phyloP scores from a whole-genome alignment of 495 filamentous ascomycete genomes.

The Aspergillus olivimuriae region DNA sequence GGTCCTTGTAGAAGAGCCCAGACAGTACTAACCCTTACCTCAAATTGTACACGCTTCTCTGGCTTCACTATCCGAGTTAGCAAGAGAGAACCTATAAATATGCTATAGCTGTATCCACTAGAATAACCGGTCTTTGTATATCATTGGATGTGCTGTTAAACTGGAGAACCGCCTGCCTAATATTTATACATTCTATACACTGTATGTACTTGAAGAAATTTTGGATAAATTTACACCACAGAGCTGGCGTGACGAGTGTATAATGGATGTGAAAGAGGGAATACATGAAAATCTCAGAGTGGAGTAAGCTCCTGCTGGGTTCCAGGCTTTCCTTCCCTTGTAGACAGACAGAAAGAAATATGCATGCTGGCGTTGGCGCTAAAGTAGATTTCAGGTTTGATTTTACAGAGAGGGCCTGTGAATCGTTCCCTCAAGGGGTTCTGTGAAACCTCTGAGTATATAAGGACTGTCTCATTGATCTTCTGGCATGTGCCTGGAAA shows the following conservation, averaged over 20 bases:
- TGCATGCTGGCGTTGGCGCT: too few species aligned
- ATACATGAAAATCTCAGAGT: constrained; percentile 30
- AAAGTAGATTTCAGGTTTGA: too few species aligned
- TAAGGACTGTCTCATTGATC: too few species aligned
- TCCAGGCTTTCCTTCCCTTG: too few species aligned
- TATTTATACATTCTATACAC: constrained; percentile 86
- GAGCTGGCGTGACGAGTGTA: constrained; percentile 73
- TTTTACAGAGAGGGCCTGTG: too few species aligned
- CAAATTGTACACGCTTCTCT: constrained; percentile 30
- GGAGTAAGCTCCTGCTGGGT: constrained; percentile 29
- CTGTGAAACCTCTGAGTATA: too few species aligned
- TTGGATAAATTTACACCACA: constrained; percentile 83
- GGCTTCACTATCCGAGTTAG: constrained; percentile 22
- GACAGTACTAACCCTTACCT: too few species aligned
- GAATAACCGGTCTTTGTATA: constrained; percentile 72
- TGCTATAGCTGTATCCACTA: constrained; percentile 95
- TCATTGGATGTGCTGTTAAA: constrained; percentile 70
- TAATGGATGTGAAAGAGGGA: constrained; percentile 52
- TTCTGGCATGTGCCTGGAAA: too few species aligned
- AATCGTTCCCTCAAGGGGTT: too few species aligned
- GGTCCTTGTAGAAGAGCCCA: too few species aligned
- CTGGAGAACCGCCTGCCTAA: constrained; percentile 80
- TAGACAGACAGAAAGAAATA: too few species aligned
- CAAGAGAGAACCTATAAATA: constrained; percentile 46
- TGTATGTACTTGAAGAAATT: constrained; percentile 85